These are phyloP conservation scores for Lasiodiplodia hormozganensis DNA, from an alignment of 2,329 filamentous ascomycete species.

Conservation along the genomic window DNA sequence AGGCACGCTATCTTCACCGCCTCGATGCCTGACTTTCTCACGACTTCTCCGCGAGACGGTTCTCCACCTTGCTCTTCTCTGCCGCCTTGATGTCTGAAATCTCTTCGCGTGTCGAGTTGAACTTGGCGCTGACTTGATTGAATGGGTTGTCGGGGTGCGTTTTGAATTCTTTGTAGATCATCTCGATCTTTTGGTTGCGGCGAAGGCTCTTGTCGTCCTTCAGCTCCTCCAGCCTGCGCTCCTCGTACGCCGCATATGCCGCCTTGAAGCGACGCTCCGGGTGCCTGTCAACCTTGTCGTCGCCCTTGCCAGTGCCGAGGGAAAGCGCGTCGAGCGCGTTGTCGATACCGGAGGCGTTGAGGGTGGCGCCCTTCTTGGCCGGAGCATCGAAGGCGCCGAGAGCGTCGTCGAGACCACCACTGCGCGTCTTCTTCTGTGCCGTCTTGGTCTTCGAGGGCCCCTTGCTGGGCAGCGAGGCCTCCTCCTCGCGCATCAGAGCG, in stretches of 20 bases:
- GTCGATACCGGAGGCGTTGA: conserved; percentile 89
- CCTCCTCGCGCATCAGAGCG: conserved; percentile 82
- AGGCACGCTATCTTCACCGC: conserved; percentile 16
- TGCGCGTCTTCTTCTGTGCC: conserved; percentile 52
- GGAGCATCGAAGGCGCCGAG: conserved; percentile 48
- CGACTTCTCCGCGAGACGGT: conserved; percentile 59
- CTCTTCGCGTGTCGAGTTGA: conserved; percentile 82
- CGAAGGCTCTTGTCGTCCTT: conserved; percentile 82
- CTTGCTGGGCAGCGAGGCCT: conserved; percentile 69
- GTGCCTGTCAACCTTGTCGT: conserved; percentile 81
- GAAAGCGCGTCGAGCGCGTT: conserved; percentile 89
- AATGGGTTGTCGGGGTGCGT: conserved; percentile 95
- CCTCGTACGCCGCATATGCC: conserved; percentile 83
- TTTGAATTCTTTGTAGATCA: conserved; percentile 90
- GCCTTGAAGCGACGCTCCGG: conserved; percentile 88
- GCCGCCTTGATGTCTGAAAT: conserved; percentile 67
- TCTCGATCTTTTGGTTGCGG: conserved; percentile 82
- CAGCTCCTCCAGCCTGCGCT: conserved; percentile 82
- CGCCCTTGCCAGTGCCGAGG: conserved; percentile 65
- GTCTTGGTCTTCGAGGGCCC: conserved; percentile 71
- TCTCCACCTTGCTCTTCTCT: conserved; percentile 78
- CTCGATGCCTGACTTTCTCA: conserved; percentile 1
- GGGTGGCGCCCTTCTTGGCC: conserved; percentile 59
- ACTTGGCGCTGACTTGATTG: conserved; percentile 79
- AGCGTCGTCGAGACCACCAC: conserved; percentile 74